Conservation (phyloP, 2,329 filamentous ascomycete genomes). For the Paradendryphiella salina region DNA sequence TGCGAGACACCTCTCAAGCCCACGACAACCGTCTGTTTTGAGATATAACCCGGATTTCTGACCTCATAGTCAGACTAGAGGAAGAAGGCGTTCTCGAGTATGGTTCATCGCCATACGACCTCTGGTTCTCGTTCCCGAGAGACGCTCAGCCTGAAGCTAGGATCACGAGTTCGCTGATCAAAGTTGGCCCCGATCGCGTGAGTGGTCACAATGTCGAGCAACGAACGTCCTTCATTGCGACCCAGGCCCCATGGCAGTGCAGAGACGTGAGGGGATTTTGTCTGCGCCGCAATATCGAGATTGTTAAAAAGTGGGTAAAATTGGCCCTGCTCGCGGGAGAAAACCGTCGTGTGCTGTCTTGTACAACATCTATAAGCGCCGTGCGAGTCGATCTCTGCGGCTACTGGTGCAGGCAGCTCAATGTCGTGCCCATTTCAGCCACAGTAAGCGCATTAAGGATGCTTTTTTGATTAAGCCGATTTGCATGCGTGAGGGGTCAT, state of each 20-base stretch:
- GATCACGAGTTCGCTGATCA: constrained; percentile 20
- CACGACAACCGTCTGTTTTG: constrained; percentile 4
- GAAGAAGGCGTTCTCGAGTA: constrained; percentile 10
- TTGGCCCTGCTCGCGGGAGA: constrained; percentile 13
- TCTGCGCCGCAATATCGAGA: constrained; percentile 15
- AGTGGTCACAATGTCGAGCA: constrained; percentile 5
- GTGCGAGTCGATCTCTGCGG: constrained; percentile 7
- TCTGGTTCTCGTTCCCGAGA: constrained; percentile 10
- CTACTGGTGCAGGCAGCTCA: constrained; percentile 5
- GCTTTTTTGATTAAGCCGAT: constrained; percentile 10
- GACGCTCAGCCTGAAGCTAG: constrained; percentile 16
- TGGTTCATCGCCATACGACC: constrained; percentile 7
- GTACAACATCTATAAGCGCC: constrained; percentile 16
- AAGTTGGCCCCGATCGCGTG: constrained; percentile 5
- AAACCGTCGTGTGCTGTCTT: constrained; percentile 1
- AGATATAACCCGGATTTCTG: background rate
- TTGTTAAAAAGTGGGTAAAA: constrained; percentile 7
- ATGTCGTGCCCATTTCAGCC: constrained; percentile 7
- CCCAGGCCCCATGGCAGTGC: background rate
- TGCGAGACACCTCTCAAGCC: constrained; percentile 7
- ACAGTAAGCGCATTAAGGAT: constrained; percentile 1
- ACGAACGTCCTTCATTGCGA: background rate
- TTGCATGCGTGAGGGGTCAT: constrained; percentile 8
- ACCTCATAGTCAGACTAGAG: constrained; percentile 2
- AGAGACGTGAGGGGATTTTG: background rate